phyloP scores from a whole-genome alignment of 169 alveolate species.

The Eimeria falciformis region DNA sequence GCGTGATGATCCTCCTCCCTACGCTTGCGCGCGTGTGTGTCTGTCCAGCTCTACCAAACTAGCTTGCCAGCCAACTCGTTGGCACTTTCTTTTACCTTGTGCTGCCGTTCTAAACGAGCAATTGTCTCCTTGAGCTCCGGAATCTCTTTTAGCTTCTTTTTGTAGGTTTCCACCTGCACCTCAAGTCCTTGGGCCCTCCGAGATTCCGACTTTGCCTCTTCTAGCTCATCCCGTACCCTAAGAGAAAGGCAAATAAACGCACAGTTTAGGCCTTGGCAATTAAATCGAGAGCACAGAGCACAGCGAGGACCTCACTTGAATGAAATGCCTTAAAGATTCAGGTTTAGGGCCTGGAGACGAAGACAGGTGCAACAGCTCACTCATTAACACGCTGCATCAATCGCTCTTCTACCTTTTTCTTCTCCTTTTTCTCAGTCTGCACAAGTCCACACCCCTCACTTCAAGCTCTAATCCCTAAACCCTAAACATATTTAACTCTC shows the following conservation, averaged over 20 bases:
- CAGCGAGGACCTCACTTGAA: no score
- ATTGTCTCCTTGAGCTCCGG: conserved; percentile 1
- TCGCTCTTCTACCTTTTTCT: not conserved
- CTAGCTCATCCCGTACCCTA: not conserved
- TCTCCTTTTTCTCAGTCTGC: conserved; percentile 12
- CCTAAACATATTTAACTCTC: conserved; percentile 82
- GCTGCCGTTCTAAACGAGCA: not conserved
- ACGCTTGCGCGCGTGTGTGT: no score
- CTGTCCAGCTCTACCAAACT: not conserved
- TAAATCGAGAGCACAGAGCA: no score
- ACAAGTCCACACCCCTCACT: conserved; percentile 31
- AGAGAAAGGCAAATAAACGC: not conserved
- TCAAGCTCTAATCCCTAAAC: conserved; percentile 31
- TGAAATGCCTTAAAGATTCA: conserved; percentile 82
- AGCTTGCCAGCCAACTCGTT: not conserved
- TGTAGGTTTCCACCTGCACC: conserved; percentile 15
- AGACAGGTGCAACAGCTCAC: conserved; percentile 96
- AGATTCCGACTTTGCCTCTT: not conserved
- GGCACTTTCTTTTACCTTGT: not conserved
- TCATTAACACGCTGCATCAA: conserved; percentile 64
- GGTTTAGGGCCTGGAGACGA: conserved; percentile 89
- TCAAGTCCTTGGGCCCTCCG: conserved; percentile 16
- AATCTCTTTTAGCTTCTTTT: not conserved
- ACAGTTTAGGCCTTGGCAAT: not conserved
- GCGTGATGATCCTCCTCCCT: no score